Percentiles rank a stretch among this genome's conserved stretches.
Evolutionary conservation across 225 moss, liverwort and hornwort genomes (phyloP).

Genomic region (Anthoceros angustus): DNA sequence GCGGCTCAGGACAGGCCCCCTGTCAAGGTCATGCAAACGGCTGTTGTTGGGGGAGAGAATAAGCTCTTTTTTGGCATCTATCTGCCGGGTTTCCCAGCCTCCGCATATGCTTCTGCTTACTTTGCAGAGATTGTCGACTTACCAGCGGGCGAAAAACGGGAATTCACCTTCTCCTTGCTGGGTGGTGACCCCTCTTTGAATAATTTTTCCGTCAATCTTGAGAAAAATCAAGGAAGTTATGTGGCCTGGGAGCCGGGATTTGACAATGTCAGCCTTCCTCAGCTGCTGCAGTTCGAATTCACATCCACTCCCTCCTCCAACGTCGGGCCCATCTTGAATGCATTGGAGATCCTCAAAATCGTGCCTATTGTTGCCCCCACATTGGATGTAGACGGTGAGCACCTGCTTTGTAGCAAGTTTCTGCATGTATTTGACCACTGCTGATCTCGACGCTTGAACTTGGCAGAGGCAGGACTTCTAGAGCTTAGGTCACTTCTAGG

Average conservation of each 20-base stretch:
- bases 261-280: conserved; percentile 12
- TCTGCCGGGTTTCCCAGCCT: conserved; percentile 17
- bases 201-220: conserved; percentile 14
- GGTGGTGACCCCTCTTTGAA: conserved; percentile 10
- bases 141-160: conserved; percentile 11
- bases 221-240: conserved; percentile 15
- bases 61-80: conserved; percentile 19
- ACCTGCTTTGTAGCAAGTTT: not conserved
- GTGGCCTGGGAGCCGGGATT: conserved; percentile 19
- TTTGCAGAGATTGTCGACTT: conserved; percentile 32
- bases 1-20: conserved; percentile 14
- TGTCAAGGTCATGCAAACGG: conserved; percentile 34
- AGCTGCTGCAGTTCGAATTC: conserved; percentile 11
- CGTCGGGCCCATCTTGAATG: conserved; percentile 24
- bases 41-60: conserved; percentile 16
- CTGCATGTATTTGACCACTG: not conserved
- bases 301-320: conserved; percentile 11
- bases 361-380: conserved; percentile 15
- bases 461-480: conserved; percentile 25
- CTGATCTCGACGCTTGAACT: not conserved
- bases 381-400: conserved; percentile 19
- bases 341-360: conserved; percentile 32
- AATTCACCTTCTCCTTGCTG: conserved; percentile 17
- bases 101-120: conserved; percentile 22
- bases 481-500: conserved; percentile 15